Percentiles rank a stretch among this genome's conserved stretches.
Evolutionary conservation across 2,329 filamentous ascomycete species (phyloP).

Genomic region (Tympanopsis confertula): DNA sequence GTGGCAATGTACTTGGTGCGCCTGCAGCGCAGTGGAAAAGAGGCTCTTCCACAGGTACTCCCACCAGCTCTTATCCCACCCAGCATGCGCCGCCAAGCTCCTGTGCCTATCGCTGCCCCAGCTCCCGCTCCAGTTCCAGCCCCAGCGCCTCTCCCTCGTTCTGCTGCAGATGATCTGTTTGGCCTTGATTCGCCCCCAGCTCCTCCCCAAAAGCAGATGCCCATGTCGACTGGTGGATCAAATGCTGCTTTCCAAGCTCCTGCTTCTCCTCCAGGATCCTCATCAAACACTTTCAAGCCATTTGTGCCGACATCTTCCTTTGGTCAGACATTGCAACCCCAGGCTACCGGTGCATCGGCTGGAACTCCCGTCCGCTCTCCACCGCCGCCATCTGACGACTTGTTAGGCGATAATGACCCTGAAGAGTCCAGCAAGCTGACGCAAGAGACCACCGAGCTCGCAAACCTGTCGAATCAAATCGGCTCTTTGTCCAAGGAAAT

Average conservation of each 20-base stretch:
- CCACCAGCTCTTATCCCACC: slow-evolving; percentile 77
- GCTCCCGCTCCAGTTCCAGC: slow-evolving; percentile 16
- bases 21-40: slow-evolving; percentile 58
- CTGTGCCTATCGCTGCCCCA: slow-evolving; percentile 25
- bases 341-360: slow-evolving; percentile 57
- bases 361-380: slow-evolving; percentile 21
- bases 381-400: slow-evolving; percentile 54
- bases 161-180: slow-evolving; percentile 86
- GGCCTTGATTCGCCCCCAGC: slow-evolving; percentile 62
- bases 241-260: slow-evolving; percentile 38
- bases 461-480: slow-evolving; percentile 92
- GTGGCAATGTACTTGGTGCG: slow-evolving; percentile 96
- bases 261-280: slow-evolving; percentile 29
- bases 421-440: slow-evolving; percentile 81
- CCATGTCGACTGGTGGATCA: slow-evolving; percentile 67
- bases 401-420: slow-evolving; percentile 81
- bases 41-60: slow-evolving; percentile 61
- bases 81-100: slow-evolving; percentile 51
- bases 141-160: slow-evolving; percentile 43
- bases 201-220: slow-evolving; percentile 34
- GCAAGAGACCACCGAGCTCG: slow-evolving; percentile 80
- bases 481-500: slow-evolving; percentile 84
- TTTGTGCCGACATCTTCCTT: slow-evolving; percentile 90
- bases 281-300: slow-evolving; percentile 61
- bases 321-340: slow-evolving; percentile 68